A percentile compares a stretch with the other conserved stretches of the same genome.
These are phyloP conservation scores for Alnus glutinosa DNA, from an alignment of 306 rosid genomes.

Conservation along the genomic window DNA sequence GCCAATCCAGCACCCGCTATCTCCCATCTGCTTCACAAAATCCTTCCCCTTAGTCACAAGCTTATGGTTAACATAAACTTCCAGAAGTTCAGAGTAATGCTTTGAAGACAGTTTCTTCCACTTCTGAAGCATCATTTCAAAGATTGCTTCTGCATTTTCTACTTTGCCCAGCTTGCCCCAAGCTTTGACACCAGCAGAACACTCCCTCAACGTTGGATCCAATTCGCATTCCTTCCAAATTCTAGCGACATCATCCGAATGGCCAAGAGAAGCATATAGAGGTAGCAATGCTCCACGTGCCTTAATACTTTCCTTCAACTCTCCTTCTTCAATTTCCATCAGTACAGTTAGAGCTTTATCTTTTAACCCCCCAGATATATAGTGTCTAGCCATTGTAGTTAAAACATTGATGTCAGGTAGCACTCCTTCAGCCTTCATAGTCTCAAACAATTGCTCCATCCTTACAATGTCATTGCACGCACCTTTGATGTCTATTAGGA, in stretches of 20 bases:
- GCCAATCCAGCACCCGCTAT: constrained; percentile 15
- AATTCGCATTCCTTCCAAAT: constrained; percentile 18
- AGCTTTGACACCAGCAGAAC: constrained; percentile 16
- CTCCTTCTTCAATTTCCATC: constrained; percentile 17
- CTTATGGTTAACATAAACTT: constrained; percentile 18
- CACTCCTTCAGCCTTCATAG: constrained; percentile 24
- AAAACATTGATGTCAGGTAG: constrained; percentile 17
- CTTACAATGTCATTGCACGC: constrained; percentile 7
- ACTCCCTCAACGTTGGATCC: background rate
- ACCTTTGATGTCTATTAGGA: constrained; percentile 11
- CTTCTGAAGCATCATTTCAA: constrained; percentile 18
- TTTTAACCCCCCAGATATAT: constrained; percentile 24
- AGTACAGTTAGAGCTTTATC: constrained; percentile 22
- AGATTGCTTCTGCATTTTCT: constrained; percentile 28
- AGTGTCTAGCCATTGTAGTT: constrained; percentile 5
- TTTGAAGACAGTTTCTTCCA: constrained; percentile 25
- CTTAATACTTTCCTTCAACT: background rate
- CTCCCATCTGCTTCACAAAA: constrained; percentile 10
- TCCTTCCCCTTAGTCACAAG: constrained; percentile 23
- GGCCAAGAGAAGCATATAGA: constrained; percentile 25
- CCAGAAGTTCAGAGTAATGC: constrained; percentile 14
- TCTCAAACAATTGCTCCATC: constrained; percentile 23
- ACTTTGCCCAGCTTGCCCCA: constrained; percentile 28
- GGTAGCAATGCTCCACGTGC: background rate
- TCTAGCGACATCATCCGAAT: constrained; percentile 21